Evolutionary conservation across 352 stramenopile species (phyloP).

Genomic region (Globisporangium takayamanum): DNA sequence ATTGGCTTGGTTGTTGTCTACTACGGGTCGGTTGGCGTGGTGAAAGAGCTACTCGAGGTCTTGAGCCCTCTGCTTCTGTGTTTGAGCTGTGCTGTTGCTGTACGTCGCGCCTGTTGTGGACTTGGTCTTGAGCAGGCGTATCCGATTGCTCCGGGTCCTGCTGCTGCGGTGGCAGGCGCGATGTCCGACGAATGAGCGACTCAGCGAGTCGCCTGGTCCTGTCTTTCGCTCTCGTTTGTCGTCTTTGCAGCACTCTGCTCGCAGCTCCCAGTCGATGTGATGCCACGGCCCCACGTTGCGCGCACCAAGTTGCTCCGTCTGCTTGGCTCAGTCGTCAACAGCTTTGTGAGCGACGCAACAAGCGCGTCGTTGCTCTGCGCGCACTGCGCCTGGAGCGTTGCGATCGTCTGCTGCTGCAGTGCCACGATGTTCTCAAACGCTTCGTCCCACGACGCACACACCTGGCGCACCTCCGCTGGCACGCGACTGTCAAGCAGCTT

Average conservation of each 20-base stretch:
- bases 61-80: background rate
- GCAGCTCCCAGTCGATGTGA: no score
- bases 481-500: slow-evolving; percentile 8
- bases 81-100: background rate
- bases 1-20: background rate
- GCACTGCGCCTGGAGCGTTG: slow-evolving; percentile 43
- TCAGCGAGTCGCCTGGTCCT: background rate
- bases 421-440: slow-evolving; percentile 67
- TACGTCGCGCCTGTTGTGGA: background rate
- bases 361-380: slow-evolving; percentile 38
- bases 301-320: slow-evolving; percentile 18
- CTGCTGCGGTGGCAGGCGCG: slow-evolving; percentile 43
- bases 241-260: no score
- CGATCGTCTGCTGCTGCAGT: slow-evolving; percentile 74
- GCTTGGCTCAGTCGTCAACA: slow-evolving; percentile 44
- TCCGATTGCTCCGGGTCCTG: slow-evolving; percentile 33
- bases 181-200: background rate
- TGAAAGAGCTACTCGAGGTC: background rate
- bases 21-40: background rate
- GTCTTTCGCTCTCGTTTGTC: background rate
- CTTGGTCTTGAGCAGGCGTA: background rate
- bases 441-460: slow-evolving; percentile 54
- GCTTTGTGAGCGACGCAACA: slow-evolving; percentile 40
- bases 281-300: background rate
- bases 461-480: slow-evolving; percentile 25